Conservation (phyloP, 225 moss, liverwort and hornwort species). For the Rhytidiadelphus loreus region DNA sequence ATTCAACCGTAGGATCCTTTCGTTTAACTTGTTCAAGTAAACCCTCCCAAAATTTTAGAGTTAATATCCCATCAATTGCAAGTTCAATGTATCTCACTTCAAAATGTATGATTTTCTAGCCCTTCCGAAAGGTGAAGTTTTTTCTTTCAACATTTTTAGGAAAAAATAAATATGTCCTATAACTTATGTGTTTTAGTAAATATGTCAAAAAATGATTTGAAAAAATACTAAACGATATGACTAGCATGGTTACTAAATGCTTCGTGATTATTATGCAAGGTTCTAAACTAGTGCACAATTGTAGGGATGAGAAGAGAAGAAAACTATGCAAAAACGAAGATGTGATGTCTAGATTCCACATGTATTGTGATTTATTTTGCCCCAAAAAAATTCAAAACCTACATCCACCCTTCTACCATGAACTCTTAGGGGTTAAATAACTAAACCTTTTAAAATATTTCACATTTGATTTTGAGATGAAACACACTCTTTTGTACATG, state of each 20-base stretch:
- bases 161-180: neutral
- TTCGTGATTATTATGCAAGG: neutral
- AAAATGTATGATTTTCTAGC: neutral
- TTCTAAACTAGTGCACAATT: neutral
- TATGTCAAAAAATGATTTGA: too few species aligned
- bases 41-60: rapidly evolving
- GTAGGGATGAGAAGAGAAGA: neutral
- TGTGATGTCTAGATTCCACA: neutral
- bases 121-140: neutral
- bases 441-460: neutral
- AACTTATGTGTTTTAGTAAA: neutral
- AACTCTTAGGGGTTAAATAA: neutral
- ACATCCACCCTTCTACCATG: neutral
- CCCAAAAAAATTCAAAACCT: neutral
- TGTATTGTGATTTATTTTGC: neutral
- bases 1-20: rapidly evolving
- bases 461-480: neutral
- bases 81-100: neutral
- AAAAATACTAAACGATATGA: too few species aligned
- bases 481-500: neutral
- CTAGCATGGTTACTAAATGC: neutral
- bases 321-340: neutral
- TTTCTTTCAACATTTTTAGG: neutral
- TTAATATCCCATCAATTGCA: neutral
- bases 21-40: neutral